Percentiles rank a stretch among this genome's conserved stretches.
Conservation (phyloP, 371 early-diverging fungal genomes). For the Apophysomyces elegans region DNA sequence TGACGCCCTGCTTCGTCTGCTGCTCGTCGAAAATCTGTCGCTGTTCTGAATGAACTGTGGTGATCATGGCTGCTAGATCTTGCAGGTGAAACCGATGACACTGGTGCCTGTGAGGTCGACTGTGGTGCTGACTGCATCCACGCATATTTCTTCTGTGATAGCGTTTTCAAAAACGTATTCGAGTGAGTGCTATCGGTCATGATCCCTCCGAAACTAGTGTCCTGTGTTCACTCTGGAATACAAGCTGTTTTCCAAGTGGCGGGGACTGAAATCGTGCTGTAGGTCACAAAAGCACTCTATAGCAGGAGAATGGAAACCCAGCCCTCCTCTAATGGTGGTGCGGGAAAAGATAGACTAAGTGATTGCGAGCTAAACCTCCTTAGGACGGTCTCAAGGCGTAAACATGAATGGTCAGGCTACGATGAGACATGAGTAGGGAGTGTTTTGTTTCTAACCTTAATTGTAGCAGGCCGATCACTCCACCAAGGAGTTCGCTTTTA, state of each 20-base stretch:
- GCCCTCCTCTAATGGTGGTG: too few relatives aligned
- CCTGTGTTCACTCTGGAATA: neutral
- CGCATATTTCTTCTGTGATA: constrained; percentile 56
- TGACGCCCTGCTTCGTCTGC: neutral
- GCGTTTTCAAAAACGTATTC: constrained; percentile 44
- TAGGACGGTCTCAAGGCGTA: too few relatives aligned
- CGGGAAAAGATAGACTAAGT: too few relatives aligned
- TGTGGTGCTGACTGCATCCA: constrained; percentile 50
- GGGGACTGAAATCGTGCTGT: neutral
- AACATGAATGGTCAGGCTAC: too few relatives aligned
- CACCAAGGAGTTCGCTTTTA: too few relatives aligned
- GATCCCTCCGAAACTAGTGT: neutral
- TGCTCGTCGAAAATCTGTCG: constrained; percentile 13
- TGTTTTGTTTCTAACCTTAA: too few relatives aligned
- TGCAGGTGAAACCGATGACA: neutral
- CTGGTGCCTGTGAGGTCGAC: constrained; percentile 15
- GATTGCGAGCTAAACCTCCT: too few relatives aligned
- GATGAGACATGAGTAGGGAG: too few relatives aligned
- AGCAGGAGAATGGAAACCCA: too few relatives aligned
- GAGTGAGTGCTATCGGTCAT: constrained; percentile 11
- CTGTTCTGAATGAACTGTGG: neutral
- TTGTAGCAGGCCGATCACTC: too few relatives aligned
- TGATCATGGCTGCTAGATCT: constrained; percentile 11
- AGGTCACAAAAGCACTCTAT: too few relatives aligned
- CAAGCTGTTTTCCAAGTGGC: neutral